Evolutionary conservation across 495 filamentous ascomycete genomes (phyloP), one percentile per base, ranked within the genome.

Genomic region (Thozetella sp.): DNA sequence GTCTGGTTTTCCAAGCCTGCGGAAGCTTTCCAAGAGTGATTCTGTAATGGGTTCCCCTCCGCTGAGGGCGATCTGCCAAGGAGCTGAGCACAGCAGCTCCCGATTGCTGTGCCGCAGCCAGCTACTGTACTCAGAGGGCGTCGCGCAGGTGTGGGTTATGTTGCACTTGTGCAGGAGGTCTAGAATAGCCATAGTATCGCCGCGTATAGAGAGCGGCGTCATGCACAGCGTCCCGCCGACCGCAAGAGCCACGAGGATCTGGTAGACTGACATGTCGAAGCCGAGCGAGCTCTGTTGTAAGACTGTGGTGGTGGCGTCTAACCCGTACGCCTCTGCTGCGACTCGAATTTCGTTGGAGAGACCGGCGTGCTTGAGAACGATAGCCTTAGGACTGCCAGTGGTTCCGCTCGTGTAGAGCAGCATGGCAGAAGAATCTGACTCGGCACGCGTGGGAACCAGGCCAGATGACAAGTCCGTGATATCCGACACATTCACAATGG

Each of bases 351-450:
- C 27, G 30, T 63, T 67, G 1, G 52, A 37, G 0, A 77, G 25
- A 26, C 61, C 54, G 1, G 50, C 45, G 48, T 75, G 71, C 1
- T 46, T 67, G 13, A 83, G 54, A 0, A 72, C 51, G 12, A 83
- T 72, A 9, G 78, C 80, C 56, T 83, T 83, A 1, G 80, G 79
- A 0, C 30, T 58, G 13, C 80, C 79, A 0, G 80, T 79, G 0
- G 78, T 76, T 10, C 80, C 80, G 55, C 78, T 81, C 0, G 80
- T 80, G 48, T 75, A 83, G 0, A 83, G 61, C 13, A 81, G 66
- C 9, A 67, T 70, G 0, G 76, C 75, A 6, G 65, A 56, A 30
- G 69, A 62, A 0, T 19, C 22, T 3, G 56, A 24, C 37, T 40
- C 23, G 11, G 51, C 50, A 1, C 22, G 25, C 22, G 45, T 26